phyloP scores from a whole-genome alignment of 2,329 filamentous ascomycete species.

The Hypocrella siamensis region DNA sequence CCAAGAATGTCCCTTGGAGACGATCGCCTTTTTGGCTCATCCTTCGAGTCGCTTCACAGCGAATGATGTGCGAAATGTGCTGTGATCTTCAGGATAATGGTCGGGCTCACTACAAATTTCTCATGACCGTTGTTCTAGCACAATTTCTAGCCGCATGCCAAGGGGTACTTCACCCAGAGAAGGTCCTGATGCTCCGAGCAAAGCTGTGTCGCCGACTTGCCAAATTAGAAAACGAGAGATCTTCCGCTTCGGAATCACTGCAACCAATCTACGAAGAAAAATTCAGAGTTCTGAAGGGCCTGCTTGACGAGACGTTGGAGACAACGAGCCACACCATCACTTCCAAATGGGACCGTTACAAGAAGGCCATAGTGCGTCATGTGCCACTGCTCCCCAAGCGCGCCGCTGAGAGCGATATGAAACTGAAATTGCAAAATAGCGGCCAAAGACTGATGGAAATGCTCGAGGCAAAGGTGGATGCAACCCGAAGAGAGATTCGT shows the following conservation, averaged over 20 bases:
- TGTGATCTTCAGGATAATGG: slow-evolving; percentile 13
- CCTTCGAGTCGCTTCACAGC: slow-evolving; percentile 39
- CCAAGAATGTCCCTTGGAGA: slow-evolving; percentile 40
- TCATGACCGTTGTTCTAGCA: slow-evolving; percentile 33
- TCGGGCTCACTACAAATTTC: slow-evolving; percentile 35
- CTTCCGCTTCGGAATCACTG: background rate
- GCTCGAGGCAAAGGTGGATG: background rate
- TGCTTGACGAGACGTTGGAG: background rate
- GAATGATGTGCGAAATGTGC: slow-evolving; percentile 23
- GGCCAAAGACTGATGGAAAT: background rate
- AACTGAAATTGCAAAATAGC: slow-evolving; percentile 25
- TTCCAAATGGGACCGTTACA: slow-evolving; percentile 23
- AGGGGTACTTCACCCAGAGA: slow-evolving; percentile 5
- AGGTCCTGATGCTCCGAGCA: slow-evolving; percentile 12
- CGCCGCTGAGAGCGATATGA: slow-evolving; percentile 15
- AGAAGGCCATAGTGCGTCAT: slow-evolving; percentile 15
- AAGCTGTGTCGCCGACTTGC: slow-evolving; percentile 42
- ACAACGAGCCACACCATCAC: background rate
- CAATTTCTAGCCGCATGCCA: slow-evolving; percentile 25
- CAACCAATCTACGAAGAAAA: slow-evolving; percentile 1
- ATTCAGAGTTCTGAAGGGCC: background rate
- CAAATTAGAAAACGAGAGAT: slow-evolving; percentile 29
- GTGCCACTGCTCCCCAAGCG: slow-evolving; percentile 25
- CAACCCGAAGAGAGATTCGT: too few species aligned
- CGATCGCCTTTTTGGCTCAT: slow-evolving; percentile 46